phyloP scores from a whole-genome alignment of 495 filamentous ascomycete species.

The Neurospora tetrasperma region DNA sequence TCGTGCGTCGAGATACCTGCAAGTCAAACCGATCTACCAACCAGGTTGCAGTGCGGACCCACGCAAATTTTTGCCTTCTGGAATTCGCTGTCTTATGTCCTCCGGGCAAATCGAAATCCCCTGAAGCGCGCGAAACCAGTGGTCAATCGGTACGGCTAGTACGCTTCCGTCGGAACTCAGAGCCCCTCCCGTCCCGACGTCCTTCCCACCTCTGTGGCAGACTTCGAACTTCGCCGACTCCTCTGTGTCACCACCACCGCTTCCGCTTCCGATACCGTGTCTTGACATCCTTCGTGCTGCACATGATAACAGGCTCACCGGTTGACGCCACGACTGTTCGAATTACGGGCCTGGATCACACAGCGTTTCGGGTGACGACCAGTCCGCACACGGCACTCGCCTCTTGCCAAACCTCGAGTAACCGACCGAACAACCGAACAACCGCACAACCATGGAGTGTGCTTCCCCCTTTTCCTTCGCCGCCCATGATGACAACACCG shows the following conservation, averaged over 20 bases:
- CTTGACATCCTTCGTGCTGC: not conserved
- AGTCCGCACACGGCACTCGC: not conserved
- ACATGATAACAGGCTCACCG: not conserved
- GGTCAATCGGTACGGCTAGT: not conserved
- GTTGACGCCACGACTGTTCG: not conserved
- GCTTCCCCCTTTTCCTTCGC: conserved; percentile 24
- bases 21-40: not conserved
- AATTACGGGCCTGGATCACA: not conserved
- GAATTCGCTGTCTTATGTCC: not conserved
- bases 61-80: not conserved
- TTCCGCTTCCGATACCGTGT: not conserved
- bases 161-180: not conserved
- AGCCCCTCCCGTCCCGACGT: not conserved
- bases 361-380: not conserved
- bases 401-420: not conserved
- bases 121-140: not conserved
- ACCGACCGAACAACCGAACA: not conserved
- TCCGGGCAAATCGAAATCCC: not conserved
- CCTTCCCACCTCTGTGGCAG: not conserved
- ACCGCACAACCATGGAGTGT: conserved; percentile 18
- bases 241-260: not conserved
- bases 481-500: conserved; percentile 25
- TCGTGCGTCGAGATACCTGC: not conserved
- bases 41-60: not conserved
- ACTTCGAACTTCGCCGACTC: not conserved